A percentile compares a stretch with the other conserved stretches of the same genome.
Evolutionary conservation across 2,329 filamentous ascomycete genomes (phyloP).

Genomic region (Cryphonectria carpinicola): DNA sequence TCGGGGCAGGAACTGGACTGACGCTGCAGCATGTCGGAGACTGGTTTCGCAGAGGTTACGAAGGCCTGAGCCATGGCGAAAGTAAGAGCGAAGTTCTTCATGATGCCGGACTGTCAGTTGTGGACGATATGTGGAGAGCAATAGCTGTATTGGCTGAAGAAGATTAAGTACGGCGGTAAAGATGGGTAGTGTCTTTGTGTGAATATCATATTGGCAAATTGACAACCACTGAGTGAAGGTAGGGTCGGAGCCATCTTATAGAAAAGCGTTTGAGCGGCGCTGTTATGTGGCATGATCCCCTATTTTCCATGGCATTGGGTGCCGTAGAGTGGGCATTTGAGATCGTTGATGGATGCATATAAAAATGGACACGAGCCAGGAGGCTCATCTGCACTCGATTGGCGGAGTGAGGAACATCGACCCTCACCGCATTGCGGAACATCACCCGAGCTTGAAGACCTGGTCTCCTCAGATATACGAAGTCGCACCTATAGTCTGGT

Average conservation of each 20-base stretch:
- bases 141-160: not conserved
- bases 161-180: not conserved
- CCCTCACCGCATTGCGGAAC: not conserved
- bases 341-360: not conserved
- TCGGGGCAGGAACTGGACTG: conserved; percentile 43
- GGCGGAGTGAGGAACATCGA: not conserved
- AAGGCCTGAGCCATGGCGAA: conserved; percentile 29
- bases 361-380: not conserved
- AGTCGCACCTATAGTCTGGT: not conserved
- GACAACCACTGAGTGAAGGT: not conserved
- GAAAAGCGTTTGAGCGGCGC: too few species aligned
- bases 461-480: conserved; percentile 3
- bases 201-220: not conserved
- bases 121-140: not conserved
- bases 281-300: not conserved
- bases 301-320: not conserved
- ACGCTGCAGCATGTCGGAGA: conserved; percentile 35
- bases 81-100: conserved; percentile 26
- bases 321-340: not conserved
- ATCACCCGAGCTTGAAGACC: not conserved
- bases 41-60: conserved; percentile 27
- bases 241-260: not conserved
- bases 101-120: not conserved
- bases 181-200: not conserved
- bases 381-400: not conserved